phyloP scores from a whole-genome alignment of 768 basidiomycete species.

The Piloderma croceum region DNA sequence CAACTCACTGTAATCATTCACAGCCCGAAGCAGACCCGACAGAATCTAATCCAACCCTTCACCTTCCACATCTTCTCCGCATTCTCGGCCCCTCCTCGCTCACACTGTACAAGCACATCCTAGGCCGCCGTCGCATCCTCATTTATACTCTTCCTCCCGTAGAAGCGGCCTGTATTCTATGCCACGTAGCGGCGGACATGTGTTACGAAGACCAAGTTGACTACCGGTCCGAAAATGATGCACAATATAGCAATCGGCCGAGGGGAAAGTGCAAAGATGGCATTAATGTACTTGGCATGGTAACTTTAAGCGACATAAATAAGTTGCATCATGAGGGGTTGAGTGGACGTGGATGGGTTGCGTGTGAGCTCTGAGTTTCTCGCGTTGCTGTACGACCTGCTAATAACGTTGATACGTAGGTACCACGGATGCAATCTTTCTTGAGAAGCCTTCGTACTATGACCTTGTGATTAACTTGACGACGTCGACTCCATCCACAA shows the following conservation, averaged over 20 bases:
- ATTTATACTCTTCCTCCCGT: constrained; percentile 79
- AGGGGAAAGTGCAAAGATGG: constrained; percentile 43
- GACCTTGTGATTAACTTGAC: constrained; percentile 80
- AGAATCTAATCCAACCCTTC: constrained; percentile 50
- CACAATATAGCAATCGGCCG: constrained; percentile 20
- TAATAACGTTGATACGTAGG: constrained; percentile 28
- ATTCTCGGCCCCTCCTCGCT: constrained; percentile 75
- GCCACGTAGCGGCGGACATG: constrained; percentile 56
- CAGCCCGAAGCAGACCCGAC: constrained; percentile 16
- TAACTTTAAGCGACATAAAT: constrained; percentile 70
- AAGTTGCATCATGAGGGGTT: constrained; percentile 50
- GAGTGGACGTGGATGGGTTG: constrained; percentile 73
- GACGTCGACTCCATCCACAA: constrained; percentile 53
- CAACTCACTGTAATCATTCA: background rate
- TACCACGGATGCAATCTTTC: constrained; percentile 79
- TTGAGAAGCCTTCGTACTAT: constrained; percentile 75
- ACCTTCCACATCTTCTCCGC: constrained; percentile 69
- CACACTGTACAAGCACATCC: constrained; percentile 74
- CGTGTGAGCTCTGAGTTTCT: constrained; percentile 43
- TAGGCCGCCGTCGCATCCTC: constrained; percentile 69
- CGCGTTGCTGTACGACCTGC: background rate
- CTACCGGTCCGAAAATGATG: constrained; percentile 6
- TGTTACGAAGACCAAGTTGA: constrained; percentile 43
- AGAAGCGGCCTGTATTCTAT: constrained; percentile 70
- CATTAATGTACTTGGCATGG: constrained; percentile 70